Evolutionary conservation across 2,329 filamentous ascomycete species (phyloP).

Genomic region (Epichloe amarillans): DNA sequence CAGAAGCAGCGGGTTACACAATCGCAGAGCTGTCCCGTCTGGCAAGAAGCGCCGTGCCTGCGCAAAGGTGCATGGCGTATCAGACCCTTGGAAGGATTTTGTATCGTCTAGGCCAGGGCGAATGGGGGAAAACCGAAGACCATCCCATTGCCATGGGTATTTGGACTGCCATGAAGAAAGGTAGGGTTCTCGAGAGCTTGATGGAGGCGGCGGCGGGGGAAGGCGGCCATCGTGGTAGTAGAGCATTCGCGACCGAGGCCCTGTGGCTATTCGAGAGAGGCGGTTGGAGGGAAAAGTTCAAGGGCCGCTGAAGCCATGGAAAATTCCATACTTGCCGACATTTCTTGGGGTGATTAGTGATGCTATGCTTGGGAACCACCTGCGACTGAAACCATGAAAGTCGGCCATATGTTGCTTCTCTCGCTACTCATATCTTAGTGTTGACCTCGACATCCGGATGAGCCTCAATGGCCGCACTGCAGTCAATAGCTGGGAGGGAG

Average conservation of each 20-base stretch:
- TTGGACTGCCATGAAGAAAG: constrained; percentile 70
- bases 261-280: constrained; percentile 72
- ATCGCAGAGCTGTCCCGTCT: constrained; percentile 73
- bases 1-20: constrained; percentile 89
- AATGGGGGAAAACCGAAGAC: constrained; percentile 47
- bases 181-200: constrained; percentile 63
- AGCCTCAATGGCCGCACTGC: no score
- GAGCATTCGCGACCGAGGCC: constrained; percentile 76
- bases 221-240: constrained; percentile 62
- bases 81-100: constrained; percentile 79
- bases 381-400: no score
- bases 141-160: constrained; percentile 59
- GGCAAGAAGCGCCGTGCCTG: constrained; percentile 67
- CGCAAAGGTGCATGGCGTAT: constrained; percentile 82
- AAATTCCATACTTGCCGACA: no score
- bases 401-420: no score
- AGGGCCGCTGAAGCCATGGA: constrained; percentile 30
- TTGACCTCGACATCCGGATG: no score
- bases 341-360: no score
- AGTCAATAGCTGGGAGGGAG: no score
- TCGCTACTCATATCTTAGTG: no score
- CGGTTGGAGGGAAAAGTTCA: constrained; percentile 51
- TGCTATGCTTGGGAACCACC: no score
- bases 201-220: constrained; percentile 60
- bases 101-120: constrained; percentile 64